Conservation (phyloP, 2,329 filamentous ascomycete species). For the Curvularia eragrostidis region DNA sequence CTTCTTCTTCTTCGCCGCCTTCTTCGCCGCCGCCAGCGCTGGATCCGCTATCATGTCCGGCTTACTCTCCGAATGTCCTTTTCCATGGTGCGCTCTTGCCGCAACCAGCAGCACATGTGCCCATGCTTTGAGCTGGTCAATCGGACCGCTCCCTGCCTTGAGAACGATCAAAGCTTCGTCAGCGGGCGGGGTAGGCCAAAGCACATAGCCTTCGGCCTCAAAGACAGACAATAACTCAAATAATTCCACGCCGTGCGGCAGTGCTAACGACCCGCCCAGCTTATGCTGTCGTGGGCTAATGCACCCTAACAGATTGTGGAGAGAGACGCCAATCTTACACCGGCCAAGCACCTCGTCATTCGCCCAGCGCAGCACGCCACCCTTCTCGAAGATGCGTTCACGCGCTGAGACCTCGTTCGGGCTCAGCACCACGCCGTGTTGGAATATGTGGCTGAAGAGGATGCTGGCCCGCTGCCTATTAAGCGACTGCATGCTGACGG, state of each 20-base stretch:
- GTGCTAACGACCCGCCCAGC: conserved; percentile 33
- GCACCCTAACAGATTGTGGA: conserved; percentile 47
- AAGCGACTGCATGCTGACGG: conserved; percentile 81
- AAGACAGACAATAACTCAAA: conserved; percentile 60
- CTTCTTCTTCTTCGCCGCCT: too few species aligned
- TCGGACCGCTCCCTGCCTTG: conserved; percentile 62
- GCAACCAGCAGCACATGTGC: conserved; percentile 64
- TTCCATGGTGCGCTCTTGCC: conserved; percentile 21
- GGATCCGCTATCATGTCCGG: conserved; percentile 17
- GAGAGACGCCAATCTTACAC: conserved; percentile 61
- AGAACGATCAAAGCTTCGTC: conserved; percentile 65
- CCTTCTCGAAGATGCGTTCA: conserved; percentile 67
- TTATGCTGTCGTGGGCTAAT: conserved; percentile 31
- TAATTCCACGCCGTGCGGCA: conserved; percentile 49
- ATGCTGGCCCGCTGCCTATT: conserved; percentile 88
- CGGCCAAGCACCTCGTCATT: conserved; percentile 58
- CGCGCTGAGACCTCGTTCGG: conserved; percentile 69
- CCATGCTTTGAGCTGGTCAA: conserved; percentile 67
- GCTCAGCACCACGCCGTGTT: conserved; percentile 58
- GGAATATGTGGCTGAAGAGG: conserved; percentile 64
- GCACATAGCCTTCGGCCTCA: conserved; percentile 63
- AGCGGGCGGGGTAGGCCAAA: conserved; percentile 58
- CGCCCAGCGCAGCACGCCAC: conserved; percentile 68
- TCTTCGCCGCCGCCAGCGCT: not conserved
- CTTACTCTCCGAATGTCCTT: conserved; percentile 16